Evolutionary conservation across 768 basidiomycete genomes (phyloP), one percentile per base, ranked within the genome.

Genomic region (Auriscalpium microsporum): DNA sequence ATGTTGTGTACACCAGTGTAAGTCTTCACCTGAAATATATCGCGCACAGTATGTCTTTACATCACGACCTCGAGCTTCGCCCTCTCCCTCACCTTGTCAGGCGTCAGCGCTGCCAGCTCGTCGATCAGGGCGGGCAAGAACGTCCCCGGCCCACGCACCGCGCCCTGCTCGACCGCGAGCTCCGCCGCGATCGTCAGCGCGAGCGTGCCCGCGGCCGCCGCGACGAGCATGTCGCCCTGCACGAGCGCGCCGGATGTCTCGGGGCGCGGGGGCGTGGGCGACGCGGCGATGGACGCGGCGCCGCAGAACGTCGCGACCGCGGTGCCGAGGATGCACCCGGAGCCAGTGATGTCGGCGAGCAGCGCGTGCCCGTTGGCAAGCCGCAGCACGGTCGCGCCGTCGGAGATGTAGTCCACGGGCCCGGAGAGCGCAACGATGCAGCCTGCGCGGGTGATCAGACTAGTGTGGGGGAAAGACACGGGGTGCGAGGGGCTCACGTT

Each of bases 391-490:
- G 68, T 75, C 10, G 68, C 64, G 7, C 94, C 94, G 63, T 96
- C 90, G 0, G 90, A 91, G 48, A 96, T 75, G 68, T 87, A 94
- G 66, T 97, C 94, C 0, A 69, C 74, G 13, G 76, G 72, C 2
- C 94, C 94, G 0, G 91, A 93, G 61, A 95, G 74, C 17, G 85
- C 87, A 21, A 94, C 73, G 44, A 94, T 76, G 57, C 89, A 87
- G 57, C 85, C 92, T 93, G 62, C 35, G 21, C 10, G n/a, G 21
- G 49, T 1, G 28, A 10, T 8, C 9, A 33, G 5, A 47, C 2
- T 16, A 7, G 2, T 2, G 3, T 4, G 7, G 17, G 47, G 11
- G 8, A 42, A 28, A 16, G 10, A 13, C 2, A n/a, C 16, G 46
- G 37, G 46, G 33, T 7, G 10, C 17, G 38, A n/a, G 13, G 35